Percentiles rank a stretch among this genome's conserved stretches.
Evolutionary conservation across 192 early-diverging fungal genomes (phyloP).

Genomic region (Coemansia sp.): DNA sequence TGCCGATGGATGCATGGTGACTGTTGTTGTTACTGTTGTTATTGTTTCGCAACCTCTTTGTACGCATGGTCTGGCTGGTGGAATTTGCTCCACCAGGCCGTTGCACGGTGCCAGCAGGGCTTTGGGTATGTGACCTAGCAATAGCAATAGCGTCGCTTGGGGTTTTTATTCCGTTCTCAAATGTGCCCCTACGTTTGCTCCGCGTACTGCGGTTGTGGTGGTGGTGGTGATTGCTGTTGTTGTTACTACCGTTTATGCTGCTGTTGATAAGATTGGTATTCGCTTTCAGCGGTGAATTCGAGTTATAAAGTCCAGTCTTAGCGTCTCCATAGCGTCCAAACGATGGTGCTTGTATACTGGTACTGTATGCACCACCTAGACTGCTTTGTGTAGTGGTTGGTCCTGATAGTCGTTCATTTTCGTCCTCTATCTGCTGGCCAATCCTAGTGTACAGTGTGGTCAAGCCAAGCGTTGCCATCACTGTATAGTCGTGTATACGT

Average conservation of each 20-base stretch:
- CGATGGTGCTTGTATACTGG: background rate
- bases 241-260: background rate
- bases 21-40: background rate
- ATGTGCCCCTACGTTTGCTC: constrained; percentile 31
- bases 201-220: background rate
- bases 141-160: background rate
- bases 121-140: constrained; percentile 22
- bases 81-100: background rate
- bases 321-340: background rate
- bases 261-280: background rate
- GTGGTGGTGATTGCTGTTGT: background rate
- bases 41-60: constrained; percentile 8
- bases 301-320: background rate
- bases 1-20: background rate
- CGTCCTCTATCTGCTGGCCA: constrained; percentile 30
- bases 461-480: constrained; percentile 43
- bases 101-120: constrained; percentile 13
- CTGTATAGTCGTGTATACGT: constrained; percentile 46
- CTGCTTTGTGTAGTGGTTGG: background rate
- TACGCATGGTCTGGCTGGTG: background rate
- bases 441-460: constrained; percentile 35
- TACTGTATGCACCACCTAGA: background rate
- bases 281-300: background rate
- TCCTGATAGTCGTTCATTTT: background rate
- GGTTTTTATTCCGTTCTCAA: background rate